Evolutionary conservation across 306 rosid genomes (phyloP).

Genomic region (Quercus rubra): DNA sequence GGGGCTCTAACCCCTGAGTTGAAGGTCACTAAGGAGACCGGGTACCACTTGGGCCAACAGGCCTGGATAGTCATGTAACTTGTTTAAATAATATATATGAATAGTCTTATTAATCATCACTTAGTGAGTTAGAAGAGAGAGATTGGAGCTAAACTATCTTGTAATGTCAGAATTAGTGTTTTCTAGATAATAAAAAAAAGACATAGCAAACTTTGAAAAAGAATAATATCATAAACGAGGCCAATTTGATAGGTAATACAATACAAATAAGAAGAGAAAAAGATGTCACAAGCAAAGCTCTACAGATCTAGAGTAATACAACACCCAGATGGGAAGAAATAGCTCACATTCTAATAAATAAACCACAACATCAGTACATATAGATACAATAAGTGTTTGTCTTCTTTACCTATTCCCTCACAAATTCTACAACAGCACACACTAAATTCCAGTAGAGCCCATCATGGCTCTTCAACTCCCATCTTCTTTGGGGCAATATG

Average conservation of each 20-base stretch:
- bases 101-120: no score
- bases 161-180: not conserved
- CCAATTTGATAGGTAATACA: conserved; percentile 5
- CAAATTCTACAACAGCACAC: conserved; percentile 58
- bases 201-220: not conserved
- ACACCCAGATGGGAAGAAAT: conserved; percentile 25
- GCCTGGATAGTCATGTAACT: no score
- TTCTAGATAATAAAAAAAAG: not conserved
- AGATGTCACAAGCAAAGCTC: conserved; percentile 20
- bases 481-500: conserved; percentile 51
- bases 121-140: no score
- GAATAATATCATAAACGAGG: conserved; percentile 9
- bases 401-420: conserved; percentile 54
- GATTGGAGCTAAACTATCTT: no score
- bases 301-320: conserved; percentile 12
- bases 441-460: conserved; percentile 45
- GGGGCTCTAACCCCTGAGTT: no score
- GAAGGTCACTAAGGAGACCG: no score
- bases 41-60: no score
- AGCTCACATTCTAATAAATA: conserved; percentile 36
- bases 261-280: conserved; percentile 19
- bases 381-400: conserved; percentile 56
- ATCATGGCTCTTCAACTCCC: conserved; percentile 59
- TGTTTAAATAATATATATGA: no score
- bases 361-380: conserved; percentile 63